Base-by-base conservation (phyloP, 2,329 filamentous ascomycete genomes). In the Aureobasidium sp. region DNA sequence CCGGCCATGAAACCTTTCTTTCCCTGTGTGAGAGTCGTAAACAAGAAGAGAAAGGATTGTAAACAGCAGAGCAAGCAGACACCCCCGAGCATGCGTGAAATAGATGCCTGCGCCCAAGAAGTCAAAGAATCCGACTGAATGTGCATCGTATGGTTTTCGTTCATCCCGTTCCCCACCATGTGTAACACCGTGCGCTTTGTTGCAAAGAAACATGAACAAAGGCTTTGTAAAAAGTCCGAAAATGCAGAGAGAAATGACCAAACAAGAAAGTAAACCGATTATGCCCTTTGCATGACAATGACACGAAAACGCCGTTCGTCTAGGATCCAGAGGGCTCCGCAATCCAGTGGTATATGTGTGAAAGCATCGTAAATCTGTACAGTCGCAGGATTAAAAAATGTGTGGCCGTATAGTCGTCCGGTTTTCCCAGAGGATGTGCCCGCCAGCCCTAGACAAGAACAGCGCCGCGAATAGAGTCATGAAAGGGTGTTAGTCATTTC, bases 401-500 rank as follows among this genome's bases (percentile, higher is more conserved):
- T 29, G 57, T 43, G 46, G 58, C 58, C 58, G 47, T 60, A 60
- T 54, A 51, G 58, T 60, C 46, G 37, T 54, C 47, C 47, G 45
- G 40, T 43, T 33, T 53, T 46, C 49, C n/a, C 51, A 61, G 61
- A 64, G 60, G 43, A 58, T 60, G 55, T 55, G 59, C 63, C 64
- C 65, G 60, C 65, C 67, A 64, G 61, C 61, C 63, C 65, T 54
- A 62, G 45, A 61, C 46, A 50, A 50, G 27, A 62, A 51, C 61
- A 57, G 38, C 53, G 35, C 53, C 60, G 60, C 57, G 57, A 49
- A 57, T 61, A 64, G 58, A 61, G 60, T 54, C 63, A 57, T 43
- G 58, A 61, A 29, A 57, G 43, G 45, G 50, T 46, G 37, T 61
- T 46, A 31, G 42, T 57, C 42, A 47, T 38, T 47, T 61, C 64